Conservation (phyloP, 495 filamentous ascomycete genomes). For the Hypoxylon crocopeplum region DNA sequence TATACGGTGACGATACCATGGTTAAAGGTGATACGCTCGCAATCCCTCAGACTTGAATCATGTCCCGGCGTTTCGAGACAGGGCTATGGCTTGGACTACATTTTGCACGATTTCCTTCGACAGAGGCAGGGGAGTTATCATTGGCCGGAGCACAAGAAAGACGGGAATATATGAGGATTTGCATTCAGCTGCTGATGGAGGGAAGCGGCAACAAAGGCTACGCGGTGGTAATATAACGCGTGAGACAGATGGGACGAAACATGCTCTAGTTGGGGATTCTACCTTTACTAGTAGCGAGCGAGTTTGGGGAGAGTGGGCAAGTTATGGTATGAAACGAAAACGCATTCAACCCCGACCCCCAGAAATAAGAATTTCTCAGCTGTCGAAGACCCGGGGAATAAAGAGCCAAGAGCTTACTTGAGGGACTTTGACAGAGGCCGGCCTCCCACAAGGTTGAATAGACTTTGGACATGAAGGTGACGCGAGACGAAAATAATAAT, state of each 20-base stretch:
- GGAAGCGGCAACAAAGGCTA: slow-evolving; percentile 9
- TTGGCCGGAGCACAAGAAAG: slow-evolving; percentile 25
- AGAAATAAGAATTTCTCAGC: slow-evolving; percentile 4
- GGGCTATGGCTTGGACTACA: slow-evolving; percentile 33
- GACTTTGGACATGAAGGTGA: slow-evolving; percentile 15
- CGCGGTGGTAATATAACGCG: slow-evolving; percentile 36
- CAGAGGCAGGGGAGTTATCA: slow-evolving; percentile 13
- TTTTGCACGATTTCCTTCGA: slow-evolving; percentile 24
- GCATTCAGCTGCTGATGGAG: slow-evolving; percentile 23
- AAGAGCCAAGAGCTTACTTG: slow-evolving; percentile 8
- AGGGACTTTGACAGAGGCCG: neutral
- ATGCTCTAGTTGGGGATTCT: slow-evolving; percentile 16
- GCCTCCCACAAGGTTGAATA: slow-evolving; percentile 23
- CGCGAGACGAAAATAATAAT: slow-evolving; percentile 21
- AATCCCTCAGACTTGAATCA: slow-evolving; percentile 29
- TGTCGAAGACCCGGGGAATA: slow-evolving; percentile 4
- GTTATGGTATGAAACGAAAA: neutral
- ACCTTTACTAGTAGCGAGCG: slow-evolving; percentile 2
- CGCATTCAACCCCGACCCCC: slow-evolving; percentile 9
- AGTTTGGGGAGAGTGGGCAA: slow-evolving; percentile 12
- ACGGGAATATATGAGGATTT: slow-evolving; percentile 33
- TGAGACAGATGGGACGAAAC: slow-evolving; percentile 10
- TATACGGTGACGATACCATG: slow-evolving; percentile 35
- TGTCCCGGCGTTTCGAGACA: slow-evolving; percentile 42
- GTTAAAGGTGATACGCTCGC: slow-evolving; percentile 20